Evolutionary conservation across 1,284 basidiomycete genomes (phyloP).

Genomic region (Phellopilus nigrolimitatus): DNA sequence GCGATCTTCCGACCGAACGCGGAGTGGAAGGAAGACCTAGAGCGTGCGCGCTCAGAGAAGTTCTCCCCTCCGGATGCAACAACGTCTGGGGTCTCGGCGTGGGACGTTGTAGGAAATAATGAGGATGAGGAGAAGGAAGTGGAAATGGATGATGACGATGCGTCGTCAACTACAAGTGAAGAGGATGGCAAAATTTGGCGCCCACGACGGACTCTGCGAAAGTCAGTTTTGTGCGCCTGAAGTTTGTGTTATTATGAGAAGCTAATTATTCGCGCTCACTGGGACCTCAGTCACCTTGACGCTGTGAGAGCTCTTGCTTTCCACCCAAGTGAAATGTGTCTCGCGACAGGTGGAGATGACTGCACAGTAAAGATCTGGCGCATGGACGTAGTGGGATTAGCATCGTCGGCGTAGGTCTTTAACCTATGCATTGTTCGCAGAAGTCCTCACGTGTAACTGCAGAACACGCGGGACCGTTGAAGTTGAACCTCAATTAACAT

Average conservation of each 20-base stretch:
- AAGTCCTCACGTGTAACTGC: slow-evolving; percentile 24
- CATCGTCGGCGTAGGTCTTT: slow-evolving; percentile 62
- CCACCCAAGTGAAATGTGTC: slow-evolving; percentile 75
- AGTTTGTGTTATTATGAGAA: slow-evolving; percentile 18
- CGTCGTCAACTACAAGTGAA: slow-evolving; percentile 52
- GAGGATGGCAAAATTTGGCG: slow-evolving; percentile 81
- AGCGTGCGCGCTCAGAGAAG: slow-evolving; percentile 32
- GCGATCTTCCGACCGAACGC: slow-evolving; percentile 85
- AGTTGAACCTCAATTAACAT: slow-evolving; percentile 86
- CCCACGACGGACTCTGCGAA: slow-evolving; percentile 77
- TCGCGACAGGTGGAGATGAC: slow-evolving; percentile 93
- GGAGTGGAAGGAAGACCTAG: slow-evolving; percentile 76
- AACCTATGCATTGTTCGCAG: slow-evolving; percentile 17
- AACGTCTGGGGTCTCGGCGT: slow-evolving; percentile 37
- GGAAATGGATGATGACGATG: slow-evolving; percentile 37
- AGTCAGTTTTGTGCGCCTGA: slow-evolving; percentile 50
- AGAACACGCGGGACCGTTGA: slow-evolving; percentile 69
- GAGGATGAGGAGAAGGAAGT: slow-evolving; percentile 63
- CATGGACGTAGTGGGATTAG: slow-evolving; percentile 67
- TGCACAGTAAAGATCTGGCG: slow-evolving; percentile 96
- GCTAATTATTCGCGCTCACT: slow-evolving; percentile 23
- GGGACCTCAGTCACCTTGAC: slow-evolving; percentile 76
- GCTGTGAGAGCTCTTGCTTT: slow-evolving; percentile 87
- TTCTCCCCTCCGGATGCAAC: slow-evolving; percentile 25
- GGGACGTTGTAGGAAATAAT: slow-evolving; percentile 46